Percentiles rank a stretch among this genome's conserved stretches.
Evolutionary conservation across 257 asterid genomes (phyloP).

Genomic region (Anisodus tanguticus): DNA sequence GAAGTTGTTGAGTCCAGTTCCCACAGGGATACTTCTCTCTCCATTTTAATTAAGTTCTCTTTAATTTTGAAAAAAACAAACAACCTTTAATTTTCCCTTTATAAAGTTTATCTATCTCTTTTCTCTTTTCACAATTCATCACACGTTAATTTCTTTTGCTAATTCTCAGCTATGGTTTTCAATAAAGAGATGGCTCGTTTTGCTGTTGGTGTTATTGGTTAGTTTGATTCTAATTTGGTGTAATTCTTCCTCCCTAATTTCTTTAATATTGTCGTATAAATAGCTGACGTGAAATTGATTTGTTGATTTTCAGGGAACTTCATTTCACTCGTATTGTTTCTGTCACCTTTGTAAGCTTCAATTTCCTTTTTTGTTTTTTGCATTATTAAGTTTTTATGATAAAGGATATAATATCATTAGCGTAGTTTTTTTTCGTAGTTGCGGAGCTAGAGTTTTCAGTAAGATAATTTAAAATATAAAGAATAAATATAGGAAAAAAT

Average conservation of each 20-base stretch:
- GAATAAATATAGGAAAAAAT: no score
- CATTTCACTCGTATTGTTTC: slow-evolving; percentile 62
- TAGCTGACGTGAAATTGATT: neutral
- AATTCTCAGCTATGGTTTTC: slow-evolving; percentile 3
- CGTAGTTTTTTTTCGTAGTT: no score
- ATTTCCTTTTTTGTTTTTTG: neutral
- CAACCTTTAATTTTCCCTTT: neutral
- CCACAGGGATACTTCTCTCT: no score
- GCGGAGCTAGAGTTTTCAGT: no score
- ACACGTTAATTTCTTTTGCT: neutral
- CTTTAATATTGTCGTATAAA: neutral
- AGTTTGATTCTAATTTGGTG: neutral
- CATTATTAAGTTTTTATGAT: neutral
- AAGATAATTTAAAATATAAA: neutral
- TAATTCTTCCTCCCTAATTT: neutral
- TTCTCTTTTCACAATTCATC: neutral
- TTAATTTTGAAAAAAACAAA: neutral
- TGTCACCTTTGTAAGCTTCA: slow-evolving; percentile 73
- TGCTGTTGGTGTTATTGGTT: slow-evolving; percentile 22
- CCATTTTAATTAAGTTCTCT: neutral
- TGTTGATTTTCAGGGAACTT: slow-evolving; percentile 66
- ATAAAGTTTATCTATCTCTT: neutral
- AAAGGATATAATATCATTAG: neutral
- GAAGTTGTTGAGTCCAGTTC: neutral
- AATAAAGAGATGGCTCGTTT: slow-evolving; percentile 26